These are phyloP conservation scores for Aspergillus pseudoviridinutans DNA, from an alignment of 2,329 filamentous ascomycete species.

Conservation along the genomic window DNA sequence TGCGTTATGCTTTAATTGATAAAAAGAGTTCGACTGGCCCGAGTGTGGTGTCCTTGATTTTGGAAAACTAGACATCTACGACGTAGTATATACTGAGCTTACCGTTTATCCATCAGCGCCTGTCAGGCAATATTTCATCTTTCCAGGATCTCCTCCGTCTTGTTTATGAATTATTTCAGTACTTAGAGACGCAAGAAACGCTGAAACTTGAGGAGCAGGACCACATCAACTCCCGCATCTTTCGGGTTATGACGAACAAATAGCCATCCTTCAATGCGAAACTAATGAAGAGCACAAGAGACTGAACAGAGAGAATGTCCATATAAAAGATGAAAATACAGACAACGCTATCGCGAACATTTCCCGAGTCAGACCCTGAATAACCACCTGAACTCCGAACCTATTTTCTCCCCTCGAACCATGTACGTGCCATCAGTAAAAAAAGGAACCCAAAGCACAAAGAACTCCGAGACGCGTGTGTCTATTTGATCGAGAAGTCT, in stretches of 20 bases:
- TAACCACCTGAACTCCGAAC: slow-evolving; percentile 18
- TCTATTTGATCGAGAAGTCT: slow-evolving; percentile 33
- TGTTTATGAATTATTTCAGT: too few species aligned
- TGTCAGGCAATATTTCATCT: too few species aligned
- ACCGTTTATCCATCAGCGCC: too few species aligned
- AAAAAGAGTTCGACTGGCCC: neutral
- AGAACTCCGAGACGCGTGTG: slow-evolving; percentile 11
- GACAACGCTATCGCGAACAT: neutral
- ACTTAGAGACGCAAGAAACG: too few species aligned
- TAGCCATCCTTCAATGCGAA: neutral
- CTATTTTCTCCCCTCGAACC: slow-evolving; percentile 5
- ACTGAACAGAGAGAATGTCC: neutral
- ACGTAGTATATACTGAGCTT: too few species aligned
- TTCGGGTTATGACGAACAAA: too few species aligned
- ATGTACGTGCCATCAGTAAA: neutral
- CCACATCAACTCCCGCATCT: too few species aligned
- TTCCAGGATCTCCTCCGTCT: too few species aligned
- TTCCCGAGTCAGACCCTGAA: slow-evolving; percentile 3
- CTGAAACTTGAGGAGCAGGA: too few species aligned
- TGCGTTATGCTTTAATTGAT: neutral
- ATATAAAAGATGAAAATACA: neutral
- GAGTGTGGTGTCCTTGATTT: neutral
- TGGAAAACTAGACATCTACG: neutral
- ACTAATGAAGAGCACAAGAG: neutral
- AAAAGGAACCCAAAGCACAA: neutral